Base-by-base conservation (phyloP, 2,329 filamentous ascomycete genomes). In the Eurotiales sp. region DNA sequence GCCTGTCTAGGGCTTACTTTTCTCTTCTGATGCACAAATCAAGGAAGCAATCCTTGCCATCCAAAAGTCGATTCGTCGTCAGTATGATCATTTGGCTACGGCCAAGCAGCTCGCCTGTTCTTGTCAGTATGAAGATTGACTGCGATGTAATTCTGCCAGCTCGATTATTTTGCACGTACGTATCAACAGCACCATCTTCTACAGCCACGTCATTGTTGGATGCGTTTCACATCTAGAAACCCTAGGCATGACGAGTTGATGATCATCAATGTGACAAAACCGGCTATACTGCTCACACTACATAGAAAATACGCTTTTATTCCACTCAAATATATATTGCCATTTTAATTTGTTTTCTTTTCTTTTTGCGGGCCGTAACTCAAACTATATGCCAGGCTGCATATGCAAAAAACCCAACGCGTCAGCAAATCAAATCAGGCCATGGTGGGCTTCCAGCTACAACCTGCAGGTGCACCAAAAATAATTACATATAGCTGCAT, bases 361-460 rank as follows among this genome's bases (percentile, higher is more conserved):
- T 19, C 11, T 37, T 37, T 37, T 10, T 12, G 10, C 11, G 15
- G 34, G 21, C 15, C 15, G 10, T 27, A 27, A 6, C 21, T 37
- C 34, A 21, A 15, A 14, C 45, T 47, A 47, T 7, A 30, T 17
- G n/a, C 29, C 42, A 49, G 46, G n/a, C 46, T 27, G 46, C 47
- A 50, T 50, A 50, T 50, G 39, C 47, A 50, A 10, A 23, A 42
- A 30, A 34, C 37, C 21, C 23, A 36, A 30, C 29, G 39, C 23
- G 37, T 32, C 29, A 43, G 47, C 39, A 42, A 50, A 50, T 50
- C 21, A 23, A 17, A 23, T n/a, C n/a, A n/a, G n/a, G n/a, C n/a
- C n/a, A n/a, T n/a, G n/a, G n/a, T 22, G 22, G 42, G 5, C 15
- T 14, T 4, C 25, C 25, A 37, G 17, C 34, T 37, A 17, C n/a